Conservation (phyloP, 1,284 basidiomycete species). For the Boletus albobrunnescens region DNA sequence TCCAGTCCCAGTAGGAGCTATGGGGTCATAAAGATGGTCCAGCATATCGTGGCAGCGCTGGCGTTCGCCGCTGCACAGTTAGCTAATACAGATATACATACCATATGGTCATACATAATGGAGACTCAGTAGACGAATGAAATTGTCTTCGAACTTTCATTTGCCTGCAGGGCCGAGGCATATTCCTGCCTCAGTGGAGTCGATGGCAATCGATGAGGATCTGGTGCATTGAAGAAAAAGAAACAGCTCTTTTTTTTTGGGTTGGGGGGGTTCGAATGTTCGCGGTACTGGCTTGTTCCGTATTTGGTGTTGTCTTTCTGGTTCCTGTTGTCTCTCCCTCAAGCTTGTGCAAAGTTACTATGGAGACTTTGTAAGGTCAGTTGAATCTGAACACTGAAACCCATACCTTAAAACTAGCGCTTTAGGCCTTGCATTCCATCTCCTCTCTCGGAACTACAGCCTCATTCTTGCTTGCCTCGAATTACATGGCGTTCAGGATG, state of each 20-base stretch:
- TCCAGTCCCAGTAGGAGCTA: conserved; percentile 15
- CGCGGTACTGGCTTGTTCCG: too few relatives aligned
- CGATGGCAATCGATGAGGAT: too few relatives aligned
- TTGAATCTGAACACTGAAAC: conserved; percentile 1
- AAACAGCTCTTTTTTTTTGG: too few relatives aligned
- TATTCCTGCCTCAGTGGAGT: not conserved
- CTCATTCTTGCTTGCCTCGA: not conserved
- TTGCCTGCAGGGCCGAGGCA: not conserved
- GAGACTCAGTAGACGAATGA: conserved; percentile 2
- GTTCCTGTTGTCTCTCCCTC: conserved; percentile 8
- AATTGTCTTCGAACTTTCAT: not conserved
- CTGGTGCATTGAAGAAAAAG: too few relatives aligned
- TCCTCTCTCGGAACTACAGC: not conserved
- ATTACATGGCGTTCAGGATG: conserved; percentile 29
- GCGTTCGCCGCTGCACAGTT: conserved; percentile 13
- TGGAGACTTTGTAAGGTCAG: conserved; percentile 11
- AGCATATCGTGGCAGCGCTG: conserved; percentile 19
- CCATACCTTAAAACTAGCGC: not conserved
- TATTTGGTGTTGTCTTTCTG: conserved; percentile 2
- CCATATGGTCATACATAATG: conserved; percentile 29
- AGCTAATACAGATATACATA: conserved; percentile 13
- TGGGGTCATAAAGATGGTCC: conserved; percentile 19
- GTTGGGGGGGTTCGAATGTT: too few relatives aligned
- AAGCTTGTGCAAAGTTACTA: conserved; percentile 17
- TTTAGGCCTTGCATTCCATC: not conserved